phyloP scores from a whole-genome alignment of 208 protist species.

The Trypanosoma avium region DNA sequence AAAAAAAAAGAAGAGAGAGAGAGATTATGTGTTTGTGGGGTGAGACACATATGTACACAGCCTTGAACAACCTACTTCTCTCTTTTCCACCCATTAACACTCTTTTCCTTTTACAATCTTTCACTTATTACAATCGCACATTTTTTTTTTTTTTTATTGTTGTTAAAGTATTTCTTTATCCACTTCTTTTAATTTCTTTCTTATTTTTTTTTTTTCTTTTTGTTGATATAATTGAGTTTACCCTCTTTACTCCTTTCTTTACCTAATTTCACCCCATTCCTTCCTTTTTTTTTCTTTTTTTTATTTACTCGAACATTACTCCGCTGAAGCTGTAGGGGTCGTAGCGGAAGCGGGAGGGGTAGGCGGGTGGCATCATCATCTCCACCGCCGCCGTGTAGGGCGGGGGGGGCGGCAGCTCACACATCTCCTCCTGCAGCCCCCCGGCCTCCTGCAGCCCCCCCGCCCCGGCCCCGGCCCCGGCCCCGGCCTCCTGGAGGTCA shows the following conservation, averaged over 20 bases:
- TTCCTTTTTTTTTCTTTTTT: constrained; percentile 1
- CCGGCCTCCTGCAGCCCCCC: constrained; percentile 25
- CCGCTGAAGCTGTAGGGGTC: constrained; percentile 81
- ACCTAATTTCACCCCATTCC: background rate
- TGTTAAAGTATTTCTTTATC: background rate
- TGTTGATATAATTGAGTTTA: too few relatives aligned
- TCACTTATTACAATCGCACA: too few relatives aligned
- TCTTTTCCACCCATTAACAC: too few relatives aligned
- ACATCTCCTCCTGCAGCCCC: constrained; percentile 20
- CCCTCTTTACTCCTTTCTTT: too few relatives aligned
- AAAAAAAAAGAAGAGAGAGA: too few relatives aligned
- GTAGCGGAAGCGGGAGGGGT: constrained; percentile 83
- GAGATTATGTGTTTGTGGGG: too few relatives aligned
- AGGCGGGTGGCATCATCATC: constrained; percentile 49
- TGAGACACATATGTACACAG: too few relatives aligned
- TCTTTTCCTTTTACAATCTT: too few relatives aligned
- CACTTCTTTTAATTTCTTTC: background rate
- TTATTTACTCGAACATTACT: constrained; percentile 46
- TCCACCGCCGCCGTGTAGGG: constrained; percentile 63
- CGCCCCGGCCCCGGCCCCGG: constrained; percentile 59
- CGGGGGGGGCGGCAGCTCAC: constrained; percentile 50
- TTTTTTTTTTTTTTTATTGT: background rate
- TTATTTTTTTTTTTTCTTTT: background rate
- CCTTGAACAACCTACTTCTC: too few relatives aligned
- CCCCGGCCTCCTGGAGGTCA: constrained; percentile 21